A percentile compares a stretch with the other conserved stretches of the same genome.
Evolutionary conservation across 225 moss, liverwort and hornwort genomes (phyloP).

Genomic region (Thuidium tamariscinum): DNA sequence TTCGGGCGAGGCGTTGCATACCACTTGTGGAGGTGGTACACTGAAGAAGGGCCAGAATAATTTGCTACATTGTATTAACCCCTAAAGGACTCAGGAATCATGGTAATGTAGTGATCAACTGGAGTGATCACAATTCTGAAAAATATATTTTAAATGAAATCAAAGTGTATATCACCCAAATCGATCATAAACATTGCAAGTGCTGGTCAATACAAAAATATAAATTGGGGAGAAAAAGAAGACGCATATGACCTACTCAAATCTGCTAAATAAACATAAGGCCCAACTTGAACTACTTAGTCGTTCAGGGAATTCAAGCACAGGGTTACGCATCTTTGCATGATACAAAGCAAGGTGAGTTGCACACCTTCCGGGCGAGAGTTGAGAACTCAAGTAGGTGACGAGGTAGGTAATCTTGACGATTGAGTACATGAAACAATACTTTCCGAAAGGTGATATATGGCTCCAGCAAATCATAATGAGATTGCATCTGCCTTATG

Average conservation of each 20-base stretch:
- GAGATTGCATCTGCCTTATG: conserved; percentile 67
- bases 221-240: not conserved
- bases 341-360: not conserved
- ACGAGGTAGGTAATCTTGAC: conserved; percentile 61
- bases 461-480: conserved; percentile 88
- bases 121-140: not conserved
- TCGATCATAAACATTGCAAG: not conserved
- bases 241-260: not conserved
- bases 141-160: not conserved
- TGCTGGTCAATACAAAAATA: not conserved
- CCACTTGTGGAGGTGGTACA: not conserved
- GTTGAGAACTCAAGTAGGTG: conserved; percentile 84
- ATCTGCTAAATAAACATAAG: not conserved
- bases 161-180: not conserved
- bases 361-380: conserved; percentile 79
- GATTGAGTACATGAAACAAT: conserved; percentile 64
- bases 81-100: not conserved
- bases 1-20: not conserved
- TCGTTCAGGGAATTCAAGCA: not conserved
- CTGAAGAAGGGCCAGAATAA: not conserved
- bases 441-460: conserved; percentile 83
- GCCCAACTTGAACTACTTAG: not conserved
- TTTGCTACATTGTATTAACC: not conserved
- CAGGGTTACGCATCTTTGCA: not conserved
- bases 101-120: not conserved